Base-by-base conservation (phyloP, 2,329 filamentous ascomycete species). In the Onygena corvina region DNA sequence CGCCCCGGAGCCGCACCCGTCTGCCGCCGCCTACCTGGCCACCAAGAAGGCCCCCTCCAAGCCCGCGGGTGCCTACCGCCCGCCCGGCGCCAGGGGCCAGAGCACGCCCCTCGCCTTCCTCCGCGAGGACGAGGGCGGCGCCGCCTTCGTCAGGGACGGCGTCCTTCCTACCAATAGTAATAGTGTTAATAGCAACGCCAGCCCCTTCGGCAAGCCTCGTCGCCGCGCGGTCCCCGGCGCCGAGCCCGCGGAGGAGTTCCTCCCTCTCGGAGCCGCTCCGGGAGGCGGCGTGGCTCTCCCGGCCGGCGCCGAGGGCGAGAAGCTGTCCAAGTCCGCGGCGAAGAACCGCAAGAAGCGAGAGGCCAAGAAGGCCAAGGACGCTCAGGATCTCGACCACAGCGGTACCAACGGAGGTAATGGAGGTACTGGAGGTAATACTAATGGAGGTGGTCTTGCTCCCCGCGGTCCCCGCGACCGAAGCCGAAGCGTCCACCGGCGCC, bases 261-360 rank as follows among this genome's bases (percentile, higher is more conserved):
- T 81, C 40, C 77, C 81, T 42, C 79, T 84, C n/a, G 80, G 83
- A 55, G 81, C 84, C 38, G 77, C 77, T 47, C 79, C 82, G 42
- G 79, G 79, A 48, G 79, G 79, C 18, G 80, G 79, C 36, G 79
- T 81, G 35, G 77, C 76, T 54, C 74, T 85, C 40, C 79, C 81
- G 21, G 76, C 77, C 3, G 79, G 83, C 11, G 78, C 76, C 52
- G 72, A 76, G 36, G 76, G 87, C 53, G 85, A 86, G 58, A 81
- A 77, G 58, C 66, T 92, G 53, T 89, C 85, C 54, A 93, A 92
- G 71, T 80, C 84, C 48, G 88, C 85, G 9, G 72, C 86, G 59
- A 95, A 95, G 77, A 95, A 95, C 71, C 96, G 96, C 79, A 96
- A 96, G 79, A 96, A 96, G 78, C 80, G 92, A 40, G 83, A 86